Conservation (phyloP, 169 alveolate genomes). For the Cryptosporidium muris region DNA sequence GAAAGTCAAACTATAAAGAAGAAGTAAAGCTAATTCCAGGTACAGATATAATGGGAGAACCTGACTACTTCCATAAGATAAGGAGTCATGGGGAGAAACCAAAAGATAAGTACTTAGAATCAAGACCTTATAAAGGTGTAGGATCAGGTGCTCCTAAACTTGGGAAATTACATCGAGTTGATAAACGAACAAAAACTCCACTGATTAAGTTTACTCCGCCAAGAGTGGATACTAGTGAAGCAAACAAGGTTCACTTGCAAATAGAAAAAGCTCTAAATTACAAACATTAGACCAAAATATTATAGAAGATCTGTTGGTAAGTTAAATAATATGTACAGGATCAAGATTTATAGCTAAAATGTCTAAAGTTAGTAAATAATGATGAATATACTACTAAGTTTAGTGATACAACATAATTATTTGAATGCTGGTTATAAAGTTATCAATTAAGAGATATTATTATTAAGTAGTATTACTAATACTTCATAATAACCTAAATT, state of each 20-base stretch:
- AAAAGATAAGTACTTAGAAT: slow-evolving; percentile 16
- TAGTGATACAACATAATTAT: too few species aligned
- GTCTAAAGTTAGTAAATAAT: too few species aligned
- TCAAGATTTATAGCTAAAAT: too few species aligned
- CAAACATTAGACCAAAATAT: too few species aligned
- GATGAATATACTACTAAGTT: too few species aligned
- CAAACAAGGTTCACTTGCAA: slow-evolving; percentile 11
- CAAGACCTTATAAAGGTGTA: slow-evolving; percentile 31
- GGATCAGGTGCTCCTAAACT: slow-evolving; percentile 59
- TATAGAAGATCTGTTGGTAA: too few species aligned
- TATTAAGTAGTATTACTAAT: too few species aligned
- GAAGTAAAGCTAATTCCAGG: slow-evolving; percentile 21
- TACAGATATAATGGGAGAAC: slow-evolving; percentile 25
- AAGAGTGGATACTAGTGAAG: slow-evolving; percentile 13
- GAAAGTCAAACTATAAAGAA: slow-evolving; percentile 6
- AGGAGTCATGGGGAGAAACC: not conserved
- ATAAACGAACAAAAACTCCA: slow-evolving; percentile 1
- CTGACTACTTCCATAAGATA: slow-evolving; percentile 4
- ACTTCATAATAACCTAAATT: too few species aligned
- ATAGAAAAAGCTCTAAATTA: not conserved
- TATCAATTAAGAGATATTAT: too few species aligned
- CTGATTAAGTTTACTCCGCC: not conserved
- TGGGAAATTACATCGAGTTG: slow-evolving; percentile 4
- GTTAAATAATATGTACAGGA: too few species aligned
- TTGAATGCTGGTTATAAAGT: too few species aligned